Base-by-base conservation (phyloP, 345 rosid genomes). In the Aurinia saxatilis region DNA sequence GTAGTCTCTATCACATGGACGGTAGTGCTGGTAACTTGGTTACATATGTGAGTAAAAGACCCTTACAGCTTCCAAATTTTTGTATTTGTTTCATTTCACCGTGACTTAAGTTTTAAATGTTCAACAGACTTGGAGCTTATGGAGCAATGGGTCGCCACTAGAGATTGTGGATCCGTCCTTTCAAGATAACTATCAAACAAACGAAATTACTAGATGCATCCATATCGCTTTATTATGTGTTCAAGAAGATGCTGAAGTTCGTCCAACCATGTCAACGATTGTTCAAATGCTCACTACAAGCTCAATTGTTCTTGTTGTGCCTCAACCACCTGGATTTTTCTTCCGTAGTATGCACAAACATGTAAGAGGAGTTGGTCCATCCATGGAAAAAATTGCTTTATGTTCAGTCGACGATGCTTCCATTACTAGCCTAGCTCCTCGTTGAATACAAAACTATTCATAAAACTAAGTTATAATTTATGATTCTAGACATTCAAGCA, bases 91-190 rank as follows among this genome's bases (percentile, higher is more conserved):
- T 12, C 10, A 2, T 33, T 5, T n/a, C 6, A 34, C 15, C 34
- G 8, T 55, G 19, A 19, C 31, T 4, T 21, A n/a, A n/a, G n/a
- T n/a, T n/a, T n/a, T n/a, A 13, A 21, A 56, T 56, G 10, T 39
- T 39, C 23, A 25, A 11, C 65, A 84, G 84, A 79, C 77, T 4
- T 82, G 85, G 87, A 68, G 75, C 34, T 50, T 72, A 29, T 82
- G 84, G 85, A 73, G 65, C 13, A 72, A 73, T 13, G 76, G 75
- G 11, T 59, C 70, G 19, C 80, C 66, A 7, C 12, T 71, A 72
- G 60, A 81, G 17, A 61, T 82, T n/a, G 8, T 79, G 42, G 86
- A 85, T 60, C 73, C 79, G 1, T 38, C 64, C 17, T 11, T 82
- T 16, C 16, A 2, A 0, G 50, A 58, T 12, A 37, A 61, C 0